These are phyloP conservation scores for Penicillium sp. DNA, from an alignment of 2,329 filamentous ascomycete genomes.

Conservation along the genomic window DNA sequence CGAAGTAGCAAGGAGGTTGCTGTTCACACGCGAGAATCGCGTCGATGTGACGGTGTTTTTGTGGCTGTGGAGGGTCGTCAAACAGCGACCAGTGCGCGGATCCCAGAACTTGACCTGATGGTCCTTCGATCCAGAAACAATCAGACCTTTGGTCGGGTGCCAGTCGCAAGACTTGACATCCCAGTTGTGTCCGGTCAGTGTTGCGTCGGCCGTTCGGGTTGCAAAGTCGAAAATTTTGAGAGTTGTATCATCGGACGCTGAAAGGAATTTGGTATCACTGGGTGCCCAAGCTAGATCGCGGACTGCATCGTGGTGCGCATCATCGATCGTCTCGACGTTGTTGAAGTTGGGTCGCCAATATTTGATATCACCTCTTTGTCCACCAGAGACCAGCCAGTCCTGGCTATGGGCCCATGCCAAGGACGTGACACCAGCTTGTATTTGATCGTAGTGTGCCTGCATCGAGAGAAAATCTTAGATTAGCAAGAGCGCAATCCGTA, in stretches of 20 bases:
- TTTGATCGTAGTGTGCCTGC: conserved; percentile 70
- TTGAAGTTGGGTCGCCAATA: conserved; percentile 99
- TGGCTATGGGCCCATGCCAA: conserved; percentile 82
- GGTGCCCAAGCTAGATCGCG: conserved; percentile 91
- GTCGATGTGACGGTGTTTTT: conserved; percentile 97
- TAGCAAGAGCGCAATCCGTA: not conserved
- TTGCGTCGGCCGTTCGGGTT: conserved; percentile 76
- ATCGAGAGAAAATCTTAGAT: conserved; percentile 2
- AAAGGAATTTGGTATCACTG: conserved; percentile 93
- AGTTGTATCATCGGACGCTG: conserved; percentile 88
- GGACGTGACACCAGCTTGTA: conserved; percentile 47
- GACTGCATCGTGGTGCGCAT: conserved; percentile 86
- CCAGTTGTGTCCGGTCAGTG: conserved; percentile 92
- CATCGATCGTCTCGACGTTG: conserved; percentile 85
- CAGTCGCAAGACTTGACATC: conserved; percentile 96
- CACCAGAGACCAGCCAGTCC: conserved; percentile 94
- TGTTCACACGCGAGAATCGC: conserved; percentile 81
- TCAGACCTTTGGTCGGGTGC: conserved; percentile 90
- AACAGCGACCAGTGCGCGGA: conserved; percentile 81
- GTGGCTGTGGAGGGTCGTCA: conserved; percentile 93
- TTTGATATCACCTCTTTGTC: conserved; percentile 93
- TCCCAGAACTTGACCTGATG: conserved; percentile 98
- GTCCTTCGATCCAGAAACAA: conserved; percentile 96
- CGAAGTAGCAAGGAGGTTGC: conserved; percentile 83
- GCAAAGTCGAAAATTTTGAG: conserved; percentile 98